These are phyloP conservation scores for Hyaloscypha variabilis DNA, from an alignment of 495 filamentous ascomycete species.

Conservation along the genomic window DNA sequence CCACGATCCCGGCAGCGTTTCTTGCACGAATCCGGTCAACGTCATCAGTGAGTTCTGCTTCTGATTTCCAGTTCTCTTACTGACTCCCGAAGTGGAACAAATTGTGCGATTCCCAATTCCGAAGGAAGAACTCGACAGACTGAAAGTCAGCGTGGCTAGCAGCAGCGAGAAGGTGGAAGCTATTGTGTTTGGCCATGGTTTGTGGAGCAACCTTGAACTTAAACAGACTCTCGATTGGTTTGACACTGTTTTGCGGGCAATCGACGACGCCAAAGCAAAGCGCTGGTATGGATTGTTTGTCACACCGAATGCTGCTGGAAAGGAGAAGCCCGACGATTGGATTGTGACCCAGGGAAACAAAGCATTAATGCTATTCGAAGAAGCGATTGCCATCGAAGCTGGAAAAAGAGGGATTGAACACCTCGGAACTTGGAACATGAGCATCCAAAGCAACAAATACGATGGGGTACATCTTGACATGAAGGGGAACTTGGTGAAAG, in stretches of 20 bases:
- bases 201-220: constrained; percentile 55
- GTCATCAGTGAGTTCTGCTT: constrained; percentile 42
- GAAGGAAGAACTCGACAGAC: constrained; percentile 43
- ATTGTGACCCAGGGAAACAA: constrained; percentile 54
- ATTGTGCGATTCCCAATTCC: constrained; percentile 51
- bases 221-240: constrained; percentile 48
- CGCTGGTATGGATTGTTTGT: constrained; percentile 48
- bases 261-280: constrained; percentile 24
- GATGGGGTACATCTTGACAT: constrained; percentile 58
- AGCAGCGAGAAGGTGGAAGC: constrained; percentile 44
- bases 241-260: constrained; percentile 40
- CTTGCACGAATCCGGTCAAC: constrained; percentile 39
- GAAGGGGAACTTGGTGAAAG: constrained; percentile 54
- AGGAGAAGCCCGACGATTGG: constrained; percentile 55
- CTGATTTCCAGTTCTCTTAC: neutral
- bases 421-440: constrained; percentile 58
- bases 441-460: constrained; percentile 52
- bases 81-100: constrained; percentile 44
- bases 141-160: constrained; percentile 39
- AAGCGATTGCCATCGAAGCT: constrained; percentile 42
- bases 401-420: constrained; percentile 47
- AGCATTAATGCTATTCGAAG: constrained; percentile 50
- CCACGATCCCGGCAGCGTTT: constrained; percentile 46
- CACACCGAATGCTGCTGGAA: constrained; percentile 55
- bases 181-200: constrained; percentile 53